Percentiles rank a stretch among this genome's conserved stretches.
Evolutionary conservation across 2,329 filamentous ascomycete genomes (phyloP).

Genomic region (Chaetomium globosum): DNA sequence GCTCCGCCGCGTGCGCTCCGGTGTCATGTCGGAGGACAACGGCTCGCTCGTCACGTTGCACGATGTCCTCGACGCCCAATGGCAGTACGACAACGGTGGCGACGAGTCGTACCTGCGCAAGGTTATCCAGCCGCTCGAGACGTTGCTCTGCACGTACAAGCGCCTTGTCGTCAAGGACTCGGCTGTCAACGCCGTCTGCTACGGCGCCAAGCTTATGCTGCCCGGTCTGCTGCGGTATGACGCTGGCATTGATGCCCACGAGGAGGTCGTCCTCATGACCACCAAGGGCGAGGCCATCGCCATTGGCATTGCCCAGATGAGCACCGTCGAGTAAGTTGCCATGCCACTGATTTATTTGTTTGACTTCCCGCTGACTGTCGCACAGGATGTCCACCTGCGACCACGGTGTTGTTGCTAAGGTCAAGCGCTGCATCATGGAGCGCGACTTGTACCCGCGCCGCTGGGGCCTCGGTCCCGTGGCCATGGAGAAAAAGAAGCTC

Average conservation of each 20-base stretch:
- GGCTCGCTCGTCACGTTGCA: conserved; percentile 70
- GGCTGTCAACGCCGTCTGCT: conserved; percentile 95
- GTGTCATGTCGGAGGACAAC: conserved; percentile 37
- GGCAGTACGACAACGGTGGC: conserved; percentile 91
- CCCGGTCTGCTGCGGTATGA: conserved; percentile 93
- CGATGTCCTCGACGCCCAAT: conserved; percentile 94
- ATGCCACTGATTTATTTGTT: background rate
- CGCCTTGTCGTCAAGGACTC: conserved; percentile 96
- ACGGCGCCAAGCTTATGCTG: conserved; percentile 98
- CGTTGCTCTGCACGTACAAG: conserved; percentile 90
- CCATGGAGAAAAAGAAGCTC: conserved; percentile 98
- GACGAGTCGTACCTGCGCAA: conserved; percentile 90
- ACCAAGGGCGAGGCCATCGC: conserved; percentile 99
- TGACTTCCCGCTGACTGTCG: conserved; percentile 11
- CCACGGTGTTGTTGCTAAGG: conserved; percentile 96
- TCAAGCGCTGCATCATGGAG: conserved; percentile 99
- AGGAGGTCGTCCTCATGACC: conserved; percentile 97
- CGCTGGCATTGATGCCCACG: conserved; percentile 86
- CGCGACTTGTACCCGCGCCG: conserved; percentile 93
- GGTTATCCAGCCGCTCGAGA: conserved; percentile 92
- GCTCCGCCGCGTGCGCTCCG: conserved; percentile 37
- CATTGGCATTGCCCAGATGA: conserved; percentile 96
- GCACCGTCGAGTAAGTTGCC: conserved; percentile 70
- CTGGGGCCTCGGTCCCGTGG: conserved; percentile 94
- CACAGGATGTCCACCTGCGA: conserved; percentile 80